Percentiles rank a stretch among this genome's conserved stretches.
phyloP scores from a whole-genome alignment of 2,329 filamentous ascomycete species.

The Claviceps fusiformis region DNA sequence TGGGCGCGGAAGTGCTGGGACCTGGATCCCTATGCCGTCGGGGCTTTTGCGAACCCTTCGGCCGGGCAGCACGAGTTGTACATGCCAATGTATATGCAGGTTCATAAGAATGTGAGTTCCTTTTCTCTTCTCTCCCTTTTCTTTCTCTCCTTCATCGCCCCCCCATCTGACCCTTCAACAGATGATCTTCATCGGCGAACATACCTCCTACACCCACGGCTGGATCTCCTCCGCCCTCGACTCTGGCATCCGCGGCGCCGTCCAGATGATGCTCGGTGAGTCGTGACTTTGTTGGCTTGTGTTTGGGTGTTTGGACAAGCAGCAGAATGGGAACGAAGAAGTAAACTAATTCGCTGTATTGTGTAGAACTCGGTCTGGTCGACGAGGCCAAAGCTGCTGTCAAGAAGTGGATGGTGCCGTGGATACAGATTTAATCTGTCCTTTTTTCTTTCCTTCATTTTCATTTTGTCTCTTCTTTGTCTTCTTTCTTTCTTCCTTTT shows the following conservation, averaged over 20 bases:
- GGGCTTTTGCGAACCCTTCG: slow-evolving; percentile 46
- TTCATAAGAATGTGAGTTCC: slow-evolving; percentile 38
- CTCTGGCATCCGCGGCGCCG: slow-evolving; percentile 49
- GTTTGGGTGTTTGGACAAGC: not conserved
- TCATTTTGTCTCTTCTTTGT: not conserved
- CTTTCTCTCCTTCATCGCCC: not conserved
- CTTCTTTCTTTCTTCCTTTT: too few species aligned
- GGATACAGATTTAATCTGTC: slow-evolving; percentile 29
- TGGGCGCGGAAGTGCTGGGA: slow-evolving; percentile 55
- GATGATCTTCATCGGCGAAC: slow-evolving; percentile 57
- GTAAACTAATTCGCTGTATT: not conserved
- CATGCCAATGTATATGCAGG: slow-evolving; percentile 59
- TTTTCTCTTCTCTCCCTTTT: not conserved
- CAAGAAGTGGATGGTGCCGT: slow-evolving; percentile 55
- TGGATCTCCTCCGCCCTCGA: slow-evolving; percentile 58
- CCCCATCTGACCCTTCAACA: slow-evolving; percentile 8
- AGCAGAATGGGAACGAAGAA: not conserved
- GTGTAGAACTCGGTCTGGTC: slow-evolving; percentile 43
- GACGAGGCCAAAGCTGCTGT: slow-evolving; percentile 54
- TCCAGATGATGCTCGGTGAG: slow-evolving; percentile 43
- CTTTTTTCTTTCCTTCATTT: not conserved
- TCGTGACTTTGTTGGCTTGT: not conserved
- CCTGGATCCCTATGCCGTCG: slow-evolving; percentile 45
- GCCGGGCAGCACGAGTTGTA: slow-evolving; percentile 56
- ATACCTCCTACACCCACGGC: slow-evolving; percentile 58